Percentiles rank a stretch among this genome's conserved stretches.
Evolutionary conservation across 139 green algal genomes (phyloP).

Genomic region (Ostreobium quekettii): DNA sequence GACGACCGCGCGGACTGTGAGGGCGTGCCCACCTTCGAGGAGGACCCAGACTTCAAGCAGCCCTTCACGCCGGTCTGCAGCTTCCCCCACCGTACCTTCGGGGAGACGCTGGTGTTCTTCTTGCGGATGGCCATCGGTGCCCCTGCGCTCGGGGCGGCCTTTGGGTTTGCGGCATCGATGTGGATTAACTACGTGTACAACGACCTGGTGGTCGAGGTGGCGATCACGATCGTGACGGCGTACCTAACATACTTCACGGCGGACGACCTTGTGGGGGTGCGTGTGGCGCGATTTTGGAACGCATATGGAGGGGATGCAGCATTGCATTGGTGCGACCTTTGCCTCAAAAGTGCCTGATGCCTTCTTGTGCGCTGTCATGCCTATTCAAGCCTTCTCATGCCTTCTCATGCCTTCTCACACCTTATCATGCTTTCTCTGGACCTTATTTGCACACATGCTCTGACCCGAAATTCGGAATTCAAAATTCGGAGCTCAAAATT

Average conservation of each 20-base stretch:
- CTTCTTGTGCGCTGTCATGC: too few species aligned
- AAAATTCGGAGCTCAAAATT: too few species aligned
- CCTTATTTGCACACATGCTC: too few species aligned
- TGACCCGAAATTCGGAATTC: too few species aligned
- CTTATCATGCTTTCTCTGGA: too few species aligned
- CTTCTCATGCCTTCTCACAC: too few species aligned
- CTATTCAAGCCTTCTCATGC: too few species aligned
- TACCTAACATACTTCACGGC: conserved; percentile 41
- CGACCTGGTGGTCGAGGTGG: conserved; percentile 40
- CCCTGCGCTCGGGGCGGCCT: conserved; percentile 33
- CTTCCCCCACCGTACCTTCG: conserved; percentile 13
- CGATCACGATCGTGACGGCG: conserved; percentile 33
- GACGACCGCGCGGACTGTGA: conserved; percentile 59
- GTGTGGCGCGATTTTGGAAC: too few species aligned
- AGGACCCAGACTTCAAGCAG: too few species aligned
- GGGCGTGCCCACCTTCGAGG: conserved; percentile 35
- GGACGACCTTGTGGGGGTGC: conserved; percentile 35
- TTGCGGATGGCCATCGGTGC: conserved; percentile 35
- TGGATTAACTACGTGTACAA: conserved; percentile 31
- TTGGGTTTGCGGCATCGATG: conserved; percentile 28
- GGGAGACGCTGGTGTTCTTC: conserved; percentile 25
- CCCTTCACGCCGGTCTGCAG: conserved; percentile 8
- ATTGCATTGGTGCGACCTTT: too few species aligned
- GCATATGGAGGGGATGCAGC: too few species aligned
- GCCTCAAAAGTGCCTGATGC: too few species aligned